These are phyloP conservation scores for Populus alba DNA, from an alignment of 345 rosid species.

Conservation along the genomic window DNA sequence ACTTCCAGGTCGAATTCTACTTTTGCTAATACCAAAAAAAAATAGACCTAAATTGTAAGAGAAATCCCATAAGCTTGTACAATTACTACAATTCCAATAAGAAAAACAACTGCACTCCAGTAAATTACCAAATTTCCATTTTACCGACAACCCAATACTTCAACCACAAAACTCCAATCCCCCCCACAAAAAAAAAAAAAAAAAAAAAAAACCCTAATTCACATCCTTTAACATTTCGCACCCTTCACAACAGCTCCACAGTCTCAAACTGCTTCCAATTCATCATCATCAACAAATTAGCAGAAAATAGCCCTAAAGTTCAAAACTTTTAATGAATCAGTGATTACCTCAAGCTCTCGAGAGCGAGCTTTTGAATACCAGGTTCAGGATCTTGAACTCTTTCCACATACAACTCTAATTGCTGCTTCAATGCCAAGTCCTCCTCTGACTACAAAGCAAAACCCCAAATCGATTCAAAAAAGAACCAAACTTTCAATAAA, in stretches of 20 bases:
- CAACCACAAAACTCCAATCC: no score
- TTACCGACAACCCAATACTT: no score
- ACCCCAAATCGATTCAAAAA: not conserved
- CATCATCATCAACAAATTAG: not conserved
- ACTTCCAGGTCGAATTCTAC: no score
- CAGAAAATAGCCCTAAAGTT: not conserved
- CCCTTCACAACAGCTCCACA: not conserved
- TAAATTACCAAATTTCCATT: not conserved
- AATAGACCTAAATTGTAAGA: no score
- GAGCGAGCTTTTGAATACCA: constrained; percentile 80
- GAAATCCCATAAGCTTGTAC: no score
- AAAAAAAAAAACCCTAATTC: no score
- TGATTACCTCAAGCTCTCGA: constrained; percentile 88
- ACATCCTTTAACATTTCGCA: not conserved
- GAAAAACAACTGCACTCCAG: not conserved
- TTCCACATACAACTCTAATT: constrained; percentile 89
- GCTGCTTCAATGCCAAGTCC: constrained; percentile 88
- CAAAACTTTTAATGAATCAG: not conserved
- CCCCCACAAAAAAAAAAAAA: no score
- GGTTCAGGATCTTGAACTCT: constrained; percentile 90
- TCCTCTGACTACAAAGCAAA: constrained; percentile 70
- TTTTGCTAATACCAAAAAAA: no score
- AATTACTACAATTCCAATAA: not conserved
- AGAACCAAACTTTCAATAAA: not conserved
- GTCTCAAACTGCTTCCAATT: no score